Evolutionary conservation across 2,329 filamentous ascomycete species (phyloP), one percentile per base, ranked within the genome.

Genomic region (Phyllosticta citriasiana): DNA sequence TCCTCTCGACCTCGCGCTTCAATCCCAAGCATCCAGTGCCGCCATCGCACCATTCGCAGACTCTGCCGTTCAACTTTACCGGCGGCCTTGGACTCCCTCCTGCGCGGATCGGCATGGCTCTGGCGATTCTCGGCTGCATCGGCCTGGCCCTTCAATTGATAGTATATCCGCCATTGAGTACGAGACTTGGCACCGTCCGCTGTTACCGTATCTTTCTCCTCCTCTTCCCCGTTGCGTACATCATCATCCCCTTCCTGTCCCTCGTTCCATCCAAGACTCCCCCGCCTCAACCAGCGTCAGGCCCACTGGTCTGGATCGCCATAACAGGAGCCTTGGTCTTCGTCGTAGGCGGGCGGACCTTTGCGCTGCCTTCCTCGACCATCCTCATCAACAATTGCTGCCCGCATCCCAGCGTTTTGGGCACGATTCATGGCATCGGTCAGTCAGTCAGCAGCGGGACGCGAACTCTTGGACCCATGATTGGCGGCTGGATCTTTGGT

Each of bases 401-500:
- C 47, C 82, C 84, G 0, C 79, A 84, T 65, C 77, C 80, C 0
- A 77, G 72, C 19, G 77, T 84, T 0, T 68, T 85, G 1, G 82
- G 82, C 0, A 84, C 81, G 0, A 74, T 85, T 0, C 82, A 85
- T 65, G 82, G 82, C 0, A 72, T 84, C 4, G 82, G 80, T 0
- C 84, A 87, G 72, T 85, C 80, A 56, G 80, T 82, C 0, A 82
- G 79, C 57, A 84, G 81, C 64, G 77, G 82, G 0, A 81, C 82
- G 2, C 73, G 84, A 16, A 87, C 85, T 0, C 65, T 87, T 10
- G 85, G 84, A 0, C 85, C 85, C 0, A 73, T 86, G 10, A 57
- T 85, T 14, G 80, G 83, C n/a, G 84, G 84, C 0, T 82, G 79
- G 66, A 66, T 85, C 1, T 88, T 86, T 65, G 85, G 85, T 0